Evolutionary conservation across 352 stramenopile genomes (phyloP), one percentile per base, ranked within the genome.

Genomic region (Pythium dissimile): DNA sequence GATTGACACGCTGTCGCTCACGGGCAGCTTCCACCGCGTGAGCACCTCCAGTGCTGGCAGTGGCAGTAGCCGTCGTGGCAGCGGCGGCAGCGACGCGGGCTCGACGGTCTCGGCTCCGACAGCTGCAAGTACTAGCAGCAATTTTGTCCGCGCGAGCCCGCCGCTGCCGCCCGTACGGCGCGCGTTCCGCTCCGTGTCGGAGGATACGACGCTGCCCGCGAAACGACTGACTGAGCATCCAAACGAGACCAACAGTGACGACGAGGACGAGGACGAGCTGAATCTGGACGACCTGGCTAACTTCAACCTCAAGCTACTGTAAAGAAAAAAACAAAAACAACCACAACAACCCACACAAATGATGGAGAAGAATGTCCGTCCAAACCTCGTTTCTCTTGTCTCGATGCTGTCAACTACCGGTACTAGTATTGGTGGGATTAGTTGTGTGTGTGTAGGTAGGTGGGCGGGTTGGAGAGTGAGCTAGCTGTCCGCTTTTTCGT

Each of bases 251-350:
- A n/a, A n/a, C n/a, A n/a, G n/a, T n/a, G n/a, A n/a, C n/a, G n/a
- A n/a, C 4, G 38, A 26, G 5, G 32, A 23, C 23, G 34, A 6
- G 12, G 72, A 73, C 23, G 72, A 87, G 13, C 58, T 18, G 3
- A n/a, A 26, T 16, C 28, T 71, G 27, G 77, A 89, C 57, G 81
- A 89, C 48, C 62, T 92, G 49, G 81, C 75, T 37, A 87, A 88
- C 60, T 92, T 92, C 57, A 92, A 71, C 20, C 75, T 92, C 42
- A 71, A 84, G 64, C 58, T 91, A 18, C 44, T 58, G 31, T 75
- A 59, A n/a, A n/a, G n/a, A n/a, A n/a, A n/a, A n/a, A n/a, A n/a
- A n/a, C n/a, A n/a, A n/a, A n/a, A n/a, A n/a, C n/a, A n/a, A n/a
- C n/a, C n/a, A n/a, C n/a, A n/a, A n/a, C n/a, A n/a, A n/a, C n/a